phyloP scores from a whole-genome alignment of 2,329 filamentous ascomycete species.

The Xylariaceae sp. region DNA sequence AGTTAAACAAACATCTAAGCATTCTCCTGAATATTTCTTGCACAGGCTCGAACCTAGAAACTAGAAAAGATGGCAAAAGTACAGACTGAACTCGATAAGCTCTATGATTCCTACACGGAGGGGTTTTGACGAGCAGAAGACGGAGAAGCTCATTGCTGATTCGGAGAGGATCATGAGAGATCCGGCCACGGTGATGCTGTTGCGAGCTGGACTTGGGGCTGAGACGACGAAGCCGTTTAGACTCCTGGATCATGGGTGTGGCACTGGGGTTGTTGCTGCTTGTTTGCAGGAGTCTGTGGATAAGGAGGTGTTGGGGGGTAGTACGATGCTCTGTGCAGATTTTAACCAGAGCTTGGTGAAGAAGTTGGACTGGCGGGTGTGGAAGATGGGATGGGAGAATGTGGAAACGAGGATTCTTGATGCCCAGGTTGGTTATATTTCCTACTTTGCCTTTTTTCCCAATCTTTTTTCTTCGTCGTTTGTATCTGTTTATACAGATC shows the following conservation, averaged over 20 bases:
- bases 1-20: too few species aligned
- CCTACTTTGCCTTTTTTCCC: not conserved
- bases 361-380: constrained; percentile 37
- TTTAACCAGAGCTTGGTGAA: constrained; percentile 42
- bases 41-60: too few species aligned
- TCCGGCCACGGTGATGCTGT: constrained; percentile 25
- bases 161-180: constrained; percentile 24
- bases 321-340: constrained; percentile 51
- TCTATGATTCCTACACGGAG: constrained; percentile 14
- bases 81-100: constrained; percentile 22
- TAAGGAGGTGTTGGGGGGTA: constrained; percentile 37
- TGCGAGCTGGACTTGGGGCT: constrained; percentile 30
- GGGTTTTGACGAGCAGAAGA: constrained; percentile 14
- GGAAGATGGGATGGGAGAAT: constrained; percentile 45
- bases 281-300: constrained; percentile 41
- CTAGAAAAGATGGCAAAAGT: constrained; percentile 15
- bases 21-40: too few species aligned
- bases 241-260: constrained; percentile 54
- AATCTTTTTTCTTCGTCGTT: too few species aligned
- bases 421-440: constrained; percentile 41
- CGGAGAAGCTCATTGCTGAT: constrained; percentile 17
- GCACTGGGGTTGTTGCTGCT: constrained; percentile 48
- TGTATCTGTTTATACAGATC: not conserved
- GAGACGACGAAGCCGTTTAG: constrained; percentile 30
- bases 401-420: constrained; percentile 43